Evolutionary conservation across 129 eudicot species (phyloP).

Genomic region (Ambrosia artemisiifolia): DNA sequence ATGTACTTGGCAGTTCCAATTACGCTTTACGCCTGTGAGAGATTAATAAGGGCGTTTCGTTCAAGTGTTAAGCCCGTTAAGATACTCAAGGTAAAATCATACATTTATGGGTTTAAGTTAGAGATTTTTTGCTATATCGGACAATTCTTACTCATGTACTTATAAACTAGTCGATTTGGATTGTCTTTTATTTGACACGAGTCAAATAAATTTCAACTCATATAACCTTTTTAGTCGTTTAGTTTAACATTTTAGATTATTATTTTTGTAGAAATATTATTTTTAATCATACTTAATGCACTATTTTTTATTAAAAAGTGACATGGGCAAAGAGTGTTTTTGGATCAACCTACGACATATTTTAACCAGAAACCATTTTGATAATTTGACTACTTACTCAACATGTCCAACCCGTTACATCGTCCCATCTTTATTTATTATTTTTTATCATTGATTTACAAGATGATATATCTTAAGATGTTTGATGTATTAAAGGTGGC

Average conservation of each 20-base stretch:
- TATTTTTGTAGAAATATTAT: no score
- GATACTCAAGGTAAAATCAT: conserved; percentile 59
- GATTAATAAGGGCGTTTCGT: conserved; percentile 66
- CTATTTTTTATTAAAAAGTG: no score
- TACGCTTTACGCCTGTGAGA: conserved; percentile 60
- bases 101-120: neutral
- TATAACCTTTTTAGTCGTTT: no score
- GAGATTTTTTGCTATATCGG: neutral
- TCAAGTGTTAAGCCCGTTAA: conserved; percentile 72
- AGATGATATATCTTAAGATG: neutral
- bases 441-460: neutral
- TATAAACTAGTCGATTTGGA: neutral
- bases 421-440: neutral
- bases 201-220: no score
- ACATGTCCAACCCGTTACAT: neutral
- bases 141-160: neutral
- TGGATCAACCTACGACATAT: no score
- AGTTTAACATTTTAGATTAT: no score
- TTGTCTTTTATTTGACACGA: no score
- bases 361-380: no score
- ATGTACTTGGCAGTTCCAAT: conserved; percentile 81
- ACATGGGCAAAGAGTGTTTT: no score
- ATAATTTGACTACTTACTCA: neutral
- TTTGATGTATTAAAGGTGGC: neutral
- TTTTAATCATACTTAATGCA: no score